Evolutionary conservation across 208 protist species (phyloP), one percentile per base, ranked within the genome.

Genomic region (Acanthamoeba quina): DNA sequence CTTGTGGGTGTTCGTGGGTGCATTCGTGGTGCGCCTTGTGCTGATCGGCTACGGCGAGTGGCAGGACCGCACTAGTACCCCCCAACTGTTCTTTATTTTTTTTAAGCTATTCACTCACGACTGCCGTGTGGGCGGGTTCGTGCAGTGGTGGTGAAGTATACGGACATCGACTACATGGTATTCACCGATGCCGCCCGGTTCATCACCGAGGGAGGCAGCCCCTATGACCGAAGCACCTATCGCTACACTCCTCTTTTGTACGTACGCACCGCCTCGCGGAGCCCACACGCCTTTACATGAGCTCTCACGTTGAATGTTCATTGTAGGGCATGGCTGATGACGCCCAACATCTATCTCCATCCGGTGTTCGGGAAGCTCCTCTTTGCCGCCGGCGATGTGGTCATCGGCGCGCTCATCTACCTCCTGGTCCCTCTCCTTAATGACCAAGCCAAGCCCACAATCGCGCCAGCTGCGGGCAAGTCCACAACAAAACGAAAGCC

Each of bases 211-310:
- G 97, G 97, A 19, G 49, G 78, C 82, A 95, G 78, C 56, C 97
- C 97, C 31, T 98, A 97, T 92, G 86, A 96, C 52, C 82, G 97
- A 74, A 86, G 96, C 85, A 98, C 97, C 10, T 98, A 98, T 85
- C 74, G 97, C 72, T 98, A 98, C 90, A 97, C 97, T 17, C 97
- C 97, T 78, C 86, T 98, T n/a, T 89, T 97, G 94, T 94, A 94
- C 62, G 49, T 41, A 41, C 37, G 37, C 37, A 34, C 90, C 37
- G 29, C 19, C 0, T 0, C 60, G n/a, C 34, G 34, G 5, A 17
- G 19, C 41, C 21, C 9, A 5, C 41, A 29, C 2, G 34, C 34
- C 34, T 74, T 44, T 19, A 15, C 6, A n/a, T 66, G 60, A 19
- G 4, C 17, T 7, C 24, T 29, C 26, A 19, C 60, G 17, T n/a